phyloP scores from a whole-genome alignment of 257 asterid genomes.

The Capsicum chinense region DNA sequence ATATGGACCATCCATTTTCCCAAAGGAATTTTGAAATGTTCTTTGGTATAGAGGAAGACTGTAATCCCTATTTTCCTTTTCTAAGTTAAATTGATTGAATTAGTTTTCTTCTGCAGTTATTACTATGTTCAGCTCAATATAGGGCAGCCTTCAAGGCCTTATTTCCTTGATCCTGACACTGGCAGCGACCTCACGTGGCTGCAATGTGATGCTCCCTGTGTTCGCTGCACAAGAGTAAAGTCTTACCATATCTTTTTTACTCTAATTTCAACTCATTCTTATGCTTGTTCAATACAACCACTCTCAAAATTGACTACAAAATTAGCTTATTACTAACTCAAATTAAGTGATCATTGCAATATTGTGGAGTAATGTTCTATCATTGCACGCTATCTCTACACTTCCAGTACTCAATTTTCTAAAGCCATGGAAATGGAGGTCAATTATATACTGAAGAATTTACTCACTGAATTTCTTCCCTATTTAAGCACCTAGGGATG shows the following conservation, averaged over 20 bases:
- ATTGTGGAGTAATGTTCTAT: background rate
- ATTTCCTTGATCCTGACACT: slow-evolving; percentile 97
- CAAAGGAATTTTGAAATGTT: background rate
- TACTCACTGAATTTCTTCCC: background rate
- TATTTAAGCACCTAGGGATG: background rate
- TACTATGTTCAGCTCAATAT: slow-evolving; percentile 78
- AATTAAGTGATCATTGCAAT: background rate
- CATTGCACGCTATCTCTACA: background rate
- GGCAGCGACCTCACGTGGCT: slow-evolving; percentile 99
- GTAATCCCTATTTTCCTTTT: background rate
- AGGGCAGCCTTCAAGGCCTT: slow-evolving; percentile 91
- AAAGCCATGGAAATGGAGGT: background rate
- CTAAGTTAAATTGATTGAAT: background rate
- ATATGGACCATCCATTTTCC: background rate
- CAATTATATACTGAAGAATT: background rate
- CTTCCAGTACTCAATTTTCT: background rate
- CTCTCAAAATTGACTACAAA: background rate
- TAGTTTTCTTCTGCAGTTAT: slow-evolving; percentile 53
- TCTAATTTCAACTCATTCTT: background rate
- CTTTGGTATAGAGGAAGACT: background rate
- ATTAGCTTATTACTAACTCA: background rate
- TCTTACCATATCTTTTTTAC: background rate
- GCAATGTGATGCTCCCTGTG: slow-evolving; percentile 98
- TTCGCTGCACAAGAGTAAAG: slow-evolving; percentile 79
- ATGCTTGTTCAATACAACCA: background rate